These are phyloP conservation scores for Heracleum sosnowskyi DNA, from an alignment of 129 eudicot species.

Conservation along the genomic window DNA sequence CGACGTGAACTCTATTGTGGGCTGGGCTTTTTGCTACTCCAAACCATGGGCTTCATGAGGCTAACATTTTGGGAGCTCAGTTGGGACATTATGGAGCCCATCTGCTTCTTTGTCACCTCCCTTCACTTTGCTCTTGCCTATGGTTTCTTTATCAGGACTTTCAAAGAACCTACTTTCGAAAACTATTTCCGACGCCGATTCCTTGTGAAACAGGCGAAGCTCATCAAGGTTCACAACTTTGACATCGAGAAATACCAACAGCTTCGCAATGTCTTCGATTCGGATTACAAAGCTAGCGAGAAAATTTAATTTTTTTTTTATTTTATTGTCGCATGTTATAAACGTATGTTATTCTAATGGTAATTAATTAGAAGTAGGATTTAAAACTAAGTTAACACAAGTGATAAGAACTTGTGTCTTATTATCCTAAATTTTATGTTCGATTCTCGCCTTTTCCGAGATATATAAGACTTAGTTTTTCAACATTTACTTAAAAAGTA, in stretches of 20 bases:
- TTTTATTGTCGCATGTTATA: too few species aligned
- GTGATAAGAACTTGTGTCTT: too few species aligned
- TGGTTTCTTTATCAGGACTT: constrained; percentile 60
- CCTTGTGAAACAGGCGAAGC: constrained; percentile 55
- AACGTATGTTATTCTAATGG: too few species aligned
- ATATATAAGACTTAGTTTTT: too few species aligned
- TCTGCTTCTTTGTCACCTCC: constrained; percentile 80
- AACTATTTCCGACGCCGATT: constrained; percentile 68
- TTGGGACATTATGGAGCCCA: constrained; percentile 98
- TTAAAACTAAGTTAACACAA: too few species aligned
- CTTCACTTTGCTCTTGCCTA: constrained; percentile 67
- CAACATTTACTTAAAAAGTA: too few species aligned
- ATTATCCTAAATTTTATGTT: too few species aligned
- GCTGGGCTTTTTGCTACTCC: constrained; percentile 53
- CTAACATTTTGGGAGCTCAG: constrained; percentile 77
- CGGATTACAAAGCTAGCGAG: not conserved
- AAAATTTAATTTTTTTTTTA: too few species aligned
- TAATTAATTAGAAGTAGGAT: too few species aligned
- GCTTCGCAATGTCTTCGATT: constrained; percentile 48
- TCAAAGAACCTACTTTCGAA: constrained; percentile 74
- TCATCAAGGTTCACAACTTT: constrained; percentile 45
- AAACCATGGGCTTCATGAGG: constrained; percentile 73
- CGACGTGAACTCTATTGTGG: constrained; percentile 62
- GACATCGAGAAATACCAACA: constrained; percentile 45
- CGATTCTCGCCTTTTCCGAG: too few species aligned